Evolutionary conservation across 441 rosid genomes (phyloP).

Genomic region (Pelargonium cotyledonis): DNA sequence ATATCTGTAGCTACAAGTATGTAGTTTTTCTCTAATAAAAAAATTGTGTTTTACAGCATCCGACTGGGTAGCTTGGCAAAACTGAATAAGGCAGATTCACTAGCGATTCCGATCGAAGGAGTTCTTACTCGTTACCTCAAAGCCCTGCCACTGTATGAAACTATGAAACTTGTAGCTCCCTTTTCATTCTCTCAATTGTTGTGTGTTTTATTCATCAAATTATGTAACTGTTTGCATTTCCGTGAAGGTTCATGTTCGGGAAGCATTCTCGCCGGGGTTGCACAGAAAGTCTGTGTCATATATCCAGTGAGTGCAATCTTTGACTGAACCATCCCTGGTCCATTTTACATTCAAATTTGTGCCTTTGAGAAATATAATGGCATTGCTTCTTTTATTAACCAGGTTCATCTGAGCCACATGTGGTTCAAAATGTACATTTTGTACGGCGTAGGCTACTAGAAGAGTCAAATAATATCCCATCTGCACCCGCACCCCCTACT

Average conservation of each 20-base stretch:
- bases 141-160: constrained; percentile 21
- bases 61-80: constrained; percentile 33
- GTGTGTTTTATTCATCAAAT: constrained; percentile 8
- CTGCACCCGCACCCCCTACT: constrained; percentile 22
- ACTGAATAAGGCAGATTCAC: constrained; percentile 23
- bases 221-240: constrained; percentile 17
- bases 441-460: constrained; percentile 46
- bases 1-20: background rate
- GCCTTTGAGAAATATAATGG: constrained; percentile 11
- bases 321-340: background rate
- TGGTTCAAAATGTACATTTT: constrained; percentile 23
- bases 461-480: constrained; percentile 41
- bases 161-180: constrained; percentile 10
- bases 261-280: constrained; percentile 18
- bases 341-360: constrained; percentile 6
- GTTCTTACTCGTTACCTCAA: constrained; percentile 22
- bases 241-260: constrained; percentile 38
- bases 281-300: constrained; percentile 16
- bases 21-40: constrained; percentile 16
- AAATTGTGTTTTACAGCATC: constrained; percentile 28
- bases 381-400: constrained; percentile 5
- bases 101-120: constrained; percentile 23
- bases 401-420: constrained; percentile 25
- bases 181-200: background rate
- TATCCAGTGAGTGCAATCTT: constrained; percentile 30